Evolutionary conservation across 2,329 filamentous ascomycete species (phyloP), one percentile per base, ranked within the genome.

Genomic region (Aspergillaceae sp.): DNA sequence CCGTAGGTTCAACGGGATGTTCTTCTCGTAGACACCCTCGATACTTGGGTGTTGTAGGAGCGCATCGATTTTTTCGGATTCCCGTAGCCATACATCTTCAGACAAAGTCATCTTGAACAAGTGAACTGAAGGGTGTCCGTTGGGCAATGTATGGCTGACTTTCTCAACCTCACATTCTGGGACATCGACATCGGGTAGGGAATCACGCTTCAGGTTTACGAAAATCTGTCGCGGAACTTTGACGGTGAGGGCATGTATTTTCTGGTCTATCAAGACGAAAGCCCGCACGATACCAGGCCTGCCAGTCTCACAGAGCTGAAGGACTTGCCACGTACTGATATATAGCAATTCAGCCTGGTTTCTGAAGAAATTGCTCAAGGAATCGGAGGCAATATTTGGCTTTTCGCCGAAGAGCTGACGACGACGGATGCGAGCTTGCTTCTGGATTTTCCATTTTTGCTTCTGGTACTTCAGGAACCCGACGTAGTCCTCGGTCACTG

Each of bases 391-490:
- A 56, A 78, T 72, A 42, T 74, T 74, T 7, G 83, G 79, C 47
- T 85, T 83, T 58, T 98, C 91, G 49, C 92, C 92, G 58, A 98
- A 98, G 1, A 98, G 74, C 63, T 98, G 92, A 42, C 91, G 80
- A 52, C 94, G 79, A 38, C 91, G 83, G 49, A 84, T 77, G 26
- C 92, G 82, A 32, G 91, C 89, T 63, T 94, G 86, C 61, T 89
- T 94, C 64, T 99, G 92, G 34, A 97, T 84, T 71, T 91, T 96
- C 92, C 92, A 99, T 68, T 98, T 98, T 70, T 90, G 82, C 68
- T 99, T 99, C 64, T 98, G 92, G 60, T 97, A 97, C 60, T 85
- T 78, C 44, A 99, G 66, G 74, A 94, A 98, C 0, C 80, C 87
- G 11, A 80, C 73, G 56, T 99, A 99, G 65, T 98, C 85, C 42